These are phyloP conservation scores for Buxus sempervirens DNA, from an alignment of 164 flowering plant genomes.

Conservation along the genomic window DNA sequence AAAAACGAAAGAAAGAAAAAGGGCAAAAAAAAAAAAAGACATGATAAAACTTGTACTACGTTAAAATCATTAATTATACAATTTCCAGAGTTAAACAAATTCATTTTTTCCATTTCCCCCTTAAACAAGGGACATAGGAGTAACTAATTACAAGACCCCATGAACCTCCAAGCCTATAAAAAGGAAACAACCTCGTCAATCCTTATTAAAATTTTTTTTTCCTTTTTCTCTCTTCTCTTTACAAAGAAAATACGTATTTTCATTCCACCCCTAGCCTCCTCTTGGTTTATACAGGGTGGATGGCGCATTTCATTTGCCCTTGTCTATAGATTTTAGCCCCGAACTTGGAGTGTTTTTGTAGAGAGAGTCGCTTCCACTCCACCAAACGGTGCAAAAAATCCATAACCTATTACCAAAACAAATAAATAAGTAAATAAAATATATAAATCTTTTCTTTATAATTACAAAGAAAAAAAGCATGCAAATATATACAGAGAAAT, in stretches of 20 bases:
- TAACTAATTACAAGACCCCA: no score
- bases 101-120: no score
- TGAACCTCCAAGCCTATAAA: background rate
- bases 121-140: no score
- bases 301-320: background rate
- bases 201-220: no score
- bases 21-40: no score
- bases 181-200: no score
- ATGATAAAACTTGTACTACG: no score
- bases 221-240: background rate
- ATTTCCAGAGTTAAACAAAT: no score
- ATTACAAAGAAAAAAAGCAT: background rate
- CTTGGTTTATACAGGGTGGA: background rate
- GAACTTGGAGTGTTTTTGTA: slow-evolving; percentile 16
- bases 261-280: background rate
- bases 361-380: slow-evolving; percentile 40
- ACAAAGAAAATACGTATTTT: background rate
- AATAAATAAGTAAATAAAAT: background rate
- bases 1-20: no score
- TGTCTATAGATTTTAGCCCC: slow-evolving; percentile 10
- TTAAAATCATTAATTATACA: no score
- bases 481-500: no score
- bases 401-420: slow-evolving; percentile 40
- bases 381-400: slow-evolving; percentile 56
- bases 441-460: no score